Percentiles rank a stretch among this genome's conserved stretches.
Conservation (phyloP, 2,329 filamentous ascomycete species). For the Aaosphaeria pasadenensis region DNA sequence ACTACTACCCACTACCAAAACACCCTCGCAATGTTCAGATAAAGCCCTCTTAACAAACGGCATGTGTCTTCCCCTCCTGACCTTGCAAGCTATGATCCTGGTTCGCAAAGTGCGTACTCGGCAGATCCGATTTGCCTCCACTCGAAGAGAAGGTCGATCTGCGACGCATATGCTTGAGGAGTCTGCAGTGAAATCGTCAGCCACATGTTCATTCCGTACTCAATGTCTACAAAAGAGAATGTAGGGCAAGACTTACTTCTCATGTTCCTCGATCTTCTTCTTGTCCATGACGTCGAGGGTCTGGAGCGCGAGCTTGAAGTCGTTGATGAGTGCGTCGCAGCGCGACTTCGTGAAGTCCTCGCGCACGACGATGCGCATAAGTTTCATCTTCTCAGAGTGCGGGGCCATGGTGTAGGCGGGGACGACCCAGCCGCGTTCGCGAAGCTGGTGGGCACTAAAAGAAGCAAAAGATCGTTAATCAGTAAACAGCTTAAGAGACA, state of each 20-base stretch:
- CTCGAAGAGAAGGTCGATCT: conserved; percentile 20
- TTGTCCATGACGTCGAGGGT: conserved; percentile 72
- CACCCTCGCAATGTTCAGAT: no score
- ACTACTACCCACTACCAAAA: no score
- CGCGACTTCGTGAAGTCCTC: conserved; percentile 85
- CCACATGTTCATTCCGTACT: conserved; percentile 44
- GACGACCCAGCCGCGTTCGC: conserved; percentile 86
- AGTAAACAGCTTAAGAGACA: conserved; percentile 39
- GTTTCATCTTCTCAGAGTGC: conserved; percentile 76
- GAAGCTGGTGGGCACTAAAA: conserved; percentile 70
- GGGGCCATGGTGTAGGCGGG: conserved; percentile 98
- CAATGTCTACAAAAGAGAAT: neutral
- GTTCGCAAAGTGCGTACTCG: conserved; percentile 53
- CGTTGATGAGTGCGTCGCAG: conserved; percentile 73
- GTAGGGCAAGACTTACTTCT: neutral
- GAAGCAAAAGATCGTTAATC: no score
- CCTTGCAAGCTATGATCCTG: conserved; percentile 87
- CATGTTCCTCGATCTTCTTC: conserved; percentile 64
- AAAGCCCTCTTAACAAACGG: conserved; percentile 60
- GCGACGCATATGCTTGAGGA: conserved; percentile 17
- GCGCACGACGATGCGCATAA: conserved; percentile 87
- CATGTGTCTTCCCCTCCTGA: conserved; percentile 87
- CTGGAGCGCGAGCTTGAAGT: conserved; percentile 74
- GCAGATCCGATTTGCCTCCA: conserved; percentile 32
- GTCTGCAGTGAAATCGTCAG: neutral